Base-by-base conservation (phyloP, 2,329 filamentous ascomycete species). In the Rutstroemia sydowiana region DNA sequence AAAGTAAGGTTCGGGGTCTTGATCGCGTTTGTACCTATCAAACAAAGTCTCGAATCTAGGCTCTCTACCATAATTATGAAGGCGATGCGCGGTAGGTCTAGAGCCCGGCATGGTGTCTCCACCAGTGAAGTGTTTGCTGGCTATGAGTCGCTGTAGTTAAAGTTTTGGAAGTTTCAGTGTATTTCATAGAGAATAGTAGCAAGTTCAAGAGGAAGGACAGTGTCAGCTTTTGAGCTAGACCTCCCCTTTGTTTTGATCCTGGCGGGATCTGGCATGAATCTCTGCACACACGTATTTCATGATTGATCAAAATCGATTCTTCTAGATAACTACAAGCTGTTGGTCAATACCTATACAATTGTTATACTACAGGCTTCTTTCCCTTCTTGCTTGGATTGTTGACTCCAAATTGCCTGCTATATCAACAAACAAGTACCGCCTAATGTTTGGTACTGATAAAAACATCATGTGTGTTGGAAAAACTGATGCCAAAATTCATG, bases 1-100 rank as follows among this genome's bases (percentile, higher is more conserved):
- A 57, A 37, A 5, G 51, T n/a, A n/a, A n/a, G n/a, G 39, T 30
- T 55, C 44, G n/a, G 23, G 23, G 18, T 56, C 28, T 16, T n/a
- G n/a, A 45, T 42, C 10, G 23, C 5, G 23, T 8, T n/a, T 42
- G 14, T 11, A 18, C 10, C 39, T 42, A 42, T 26, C 23, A 23
- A 42, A 13, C 18, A 13, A 20, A 18, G 7, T 11, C 10, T 42
- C 3, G 7, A 26, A 11, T 13, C 6, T 13, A 13, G 3, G 23
- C 7, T 11, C 9, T 21, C 10, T 14, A 14, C 13, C 18, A 37
- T 37, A 16, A n/a, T 10, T 36, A 36, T 5, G 18, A 11, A 36
- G 18, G 14, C 11, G 18, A 36, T 36, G 18, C 13, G 2, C 10
- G 34, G 34, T 37, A 37, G 34, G 34, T 37, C 14, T 6, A 7